Evolutionary conservation across 2,329 filamentous ascomycete species (phyloP), one percentile per base, ranked within the genome.

Genomic region (Cladosporium sp.): DNA sequence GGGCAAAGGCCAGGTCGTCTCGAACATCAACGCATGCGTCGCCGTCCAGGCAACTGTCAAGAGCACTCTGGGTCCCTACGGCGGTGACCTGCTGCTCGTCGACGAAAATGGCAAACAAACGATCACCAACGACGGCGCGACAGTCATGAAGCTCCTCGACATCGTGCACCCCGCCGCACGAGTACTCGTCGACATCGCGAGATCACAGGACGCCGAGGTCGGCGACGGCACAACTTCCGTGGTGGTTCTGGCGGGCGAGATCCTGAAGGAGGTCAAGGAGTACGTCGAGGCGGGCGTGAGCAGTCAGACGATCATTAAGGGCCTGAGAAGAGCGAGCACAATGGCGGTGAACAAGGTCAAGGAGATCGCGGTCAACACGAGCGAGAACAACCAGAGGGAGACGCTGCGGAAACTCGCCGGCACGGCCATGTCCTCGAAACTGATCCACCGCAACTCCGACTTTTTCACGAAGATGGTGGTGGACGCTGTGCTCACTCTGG

Each of bases 391-490:
- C 73, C 87, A 86, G 73, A 83, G 88, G 63, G 91, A 96, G 63
- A 97, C 91, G 40, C 80, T 98, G 56, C 75, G 78, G 70, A 95
- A 95, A 74, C 78, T 98, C 63, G 93, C 93, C 31, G 89, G 82
- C 34, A 98, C 93, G 28, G 93, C 93, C 63, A 98, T 98, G 93
- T 97, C 91, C 72, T 96, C 91, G 81, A 98, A 98, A 79, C 79
- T 98, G 63, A 97, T 98, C 70, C 95, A 97, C 82, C 82, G 92
- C 66, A 97, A 98, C 76, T 87, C 93, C 32, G 83, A 83, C 3
- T 98, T 97, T 74, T 98, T 98, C 76, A 97, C 93, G 58, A 93
- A 95, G 79, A 95, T 98, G 92, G 93, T 97, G 62, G 93, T 98
- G 65, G 90, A 98, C 68, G 91, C 93, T 45, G 93, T 98, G 50